Conservation (phyloP, 2,329 filamentous ascomycete genomes). For the Nothopassalora personata region DNA sequence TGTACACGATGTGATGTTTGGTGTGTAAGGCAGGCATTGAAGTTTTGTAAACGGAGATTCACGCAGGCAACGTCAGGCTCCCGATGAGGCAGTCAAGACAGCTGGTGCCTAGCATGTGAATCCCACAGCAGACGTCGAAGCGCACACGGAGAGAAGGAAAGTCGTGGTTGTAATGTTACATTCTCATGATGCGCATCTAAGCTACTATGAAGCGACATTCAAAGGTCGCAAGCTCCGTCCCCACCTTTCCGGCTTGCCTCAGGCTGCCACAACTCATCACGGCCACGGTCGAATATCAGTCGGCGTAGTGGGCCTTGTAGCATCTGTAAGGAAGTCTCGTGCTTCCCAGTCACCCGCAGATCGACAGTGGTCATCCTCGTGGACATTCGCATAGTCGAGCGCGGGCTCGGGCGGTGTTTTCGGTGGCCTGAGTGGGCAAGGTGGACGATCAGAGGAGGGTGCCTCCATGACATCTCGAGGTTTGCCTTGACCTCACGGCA, state of each 20-base stretch:
- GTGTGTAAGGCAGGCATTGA: not conserved
- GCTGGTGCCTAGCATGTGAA: constrained; percentile 2
- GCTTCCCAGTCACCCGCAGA: not conserved
- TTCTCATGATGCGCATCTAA: not conserved
- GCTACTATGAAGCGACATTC: not conserved
- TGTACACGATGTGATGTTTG: no score
- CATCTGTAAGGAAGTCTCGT: not conserved
- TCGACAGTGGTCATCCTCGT: not conserved
- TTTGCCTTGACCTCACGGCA: not conserved
- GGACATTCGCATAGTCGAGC: not conserved
- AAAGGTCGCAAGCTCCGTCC: constrained; percentile 2
- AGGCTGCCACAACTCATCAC: not conserved
- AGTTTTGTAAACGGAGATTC: not conserved
- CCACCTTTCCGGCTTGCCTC: constrained; percentile 1
- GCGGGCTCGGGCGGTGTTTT: not conserved
- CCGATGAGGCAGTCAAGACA: constrained; percentile 8
- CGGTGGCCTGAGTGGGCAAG: not conserved
- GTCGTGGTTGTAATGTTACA: constrained; percentile 10
- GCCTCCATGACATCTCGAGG: not conserved
- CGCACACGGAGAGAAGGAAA: not conserved
- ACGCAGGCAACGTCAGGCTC: constrained; percentile 17
- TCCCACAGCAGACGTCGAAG: not conserved
- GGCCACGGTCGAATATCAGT: not conserved
- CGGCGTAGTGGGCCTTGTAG: not conserved
- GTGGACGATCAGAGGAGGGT: not conserved